phyloP scores from a whole-genome alignment of 2,329 filamentous ascomycete genomes.

The Sordariomycetes sp. region DNA sequence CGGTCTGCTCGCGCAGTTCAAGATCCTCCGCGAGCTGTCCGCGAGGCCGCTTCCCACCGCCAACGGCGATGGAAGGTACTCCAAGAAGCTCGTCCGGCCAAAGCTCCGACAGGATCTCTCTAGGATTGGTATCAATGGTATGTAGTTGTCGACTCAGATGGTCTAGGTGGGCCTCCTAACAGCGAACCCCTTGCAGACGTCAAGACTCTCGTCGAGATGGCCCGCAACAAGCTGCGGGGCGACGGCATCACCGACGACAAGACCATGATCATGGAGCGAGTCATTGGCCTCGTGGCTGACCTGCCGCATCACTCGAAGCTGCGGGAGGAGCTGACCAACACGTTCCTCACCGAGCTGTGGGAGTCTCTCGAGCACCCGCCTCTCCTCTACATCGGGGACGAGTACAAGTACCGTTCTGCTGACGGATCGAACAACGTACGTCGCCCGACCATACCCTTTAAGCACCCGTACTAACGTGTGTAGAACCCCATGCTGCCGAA shows the following conservation, averaged over 20 bases:
- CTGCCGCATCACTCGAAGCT: conserved; percentile 52
- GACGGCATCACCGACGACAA: conserved; percentile 59
- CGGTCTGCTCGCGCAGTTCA: not conserved
- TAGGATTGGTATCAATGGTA: conserved; percentile 37
- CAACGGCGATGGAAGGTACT: conserved; percentile 52
- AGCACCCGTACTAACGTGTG: not conserved
- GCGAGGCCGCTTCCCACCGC: conserved; percentile 52
- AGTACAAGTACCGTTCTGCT: conserved; percentile 55
- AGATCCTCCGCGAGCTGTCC: conserved; percentile 25
- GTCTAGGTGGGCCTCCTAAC: not conserved
- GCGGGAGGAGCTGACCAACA: conserved; percentile 52
- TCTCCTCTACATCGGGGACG: conserved; percentile 49
- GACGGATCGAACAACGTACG: conserved; percentile 60
- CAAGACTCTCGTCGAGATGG: conserved; percentile 49
- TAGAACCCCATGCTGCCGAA: conserved; percentile 55
- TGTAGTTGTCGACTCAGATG: not conserved
- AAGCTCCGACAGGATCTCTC: conserved; percentile 47
- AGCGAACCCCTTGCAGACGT: conserved; percentile 33
- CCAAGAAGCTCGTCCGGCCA: conserved; percentile 32
- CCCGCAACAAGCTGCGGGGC: conserved; percentile 53
- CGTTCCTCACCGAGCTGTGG: conserved; percentile 62
- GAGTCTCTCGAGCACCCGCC: conserved; percentile 63
- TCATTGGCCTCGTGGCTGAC: conserved; percentile 59
- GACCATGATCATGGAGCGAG: conserved; percentile 65
- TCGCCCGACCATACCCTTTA: not conserved